Evolutionary conservation across 2,329 filamentous ascomycete genomes (phyloP), one percentile per base, ranked within the genome.

Genomic region (Catunica adiposa): DNA sequence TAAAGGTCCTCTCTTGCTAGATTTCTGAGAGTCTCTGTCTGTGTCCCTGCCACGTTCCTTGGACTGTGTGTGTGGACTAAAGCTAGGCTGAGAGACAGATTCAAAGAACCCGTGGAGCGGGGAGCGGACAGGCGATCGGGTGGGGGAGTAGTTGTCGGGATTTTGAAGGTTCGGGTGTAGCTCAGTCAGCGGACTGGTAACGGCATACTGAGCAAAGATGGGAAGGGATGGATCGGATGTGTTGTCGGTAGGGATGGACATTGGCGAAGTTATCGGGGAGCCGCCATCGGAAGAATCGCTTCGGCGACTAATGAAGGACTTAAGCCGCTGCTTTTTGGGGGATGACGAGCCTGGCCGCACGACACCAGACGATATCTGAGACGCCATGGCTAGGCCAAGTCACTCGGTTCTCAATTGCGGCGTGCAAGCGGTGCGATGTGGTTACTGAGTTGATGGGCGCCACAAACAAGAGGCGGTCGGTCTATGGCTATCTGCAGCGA

Each of bases 31-130:
- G 34, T 54, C 51, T 42, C 68, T 72, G 58, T 64, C 60, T 44
- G 61, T 51, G 53, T 73, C 72, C 60, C 67, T 71, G 42, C 62
- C 62, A 23, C 64, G 56, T 15, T 58, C 56, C 44, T 53, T 58
- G 11, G 56, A 54, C 7, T 31, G 47, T 11, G 40, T 40, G 17
- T 31, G 40, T 25, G 44, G 44, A 25, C 20, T 48, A 22, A 9
- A 22, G 44, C 11, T 23, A 9, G 20, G 44, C 44, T 48, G 44
- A 26, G 22, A 17, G 20, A 9, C 15, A 9, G 48, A 17, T 14
- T 47, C 54, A 14, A 53, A 55, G 15, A 53, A 53, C n/a, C 29
- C 53, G 29, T 55, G 51, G 29, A 55, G 46, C 14, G 50, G 42
- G 2, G 53, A 58, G 9, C 56, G 56, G 22, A 38, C 25, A 9